Percentiles rank a stretch among this genome's conserved stretches.
Evolutionary conservation across 108 stramenopile genomes (phyloP).

Genomic region (Tribonema minus): DNA sequence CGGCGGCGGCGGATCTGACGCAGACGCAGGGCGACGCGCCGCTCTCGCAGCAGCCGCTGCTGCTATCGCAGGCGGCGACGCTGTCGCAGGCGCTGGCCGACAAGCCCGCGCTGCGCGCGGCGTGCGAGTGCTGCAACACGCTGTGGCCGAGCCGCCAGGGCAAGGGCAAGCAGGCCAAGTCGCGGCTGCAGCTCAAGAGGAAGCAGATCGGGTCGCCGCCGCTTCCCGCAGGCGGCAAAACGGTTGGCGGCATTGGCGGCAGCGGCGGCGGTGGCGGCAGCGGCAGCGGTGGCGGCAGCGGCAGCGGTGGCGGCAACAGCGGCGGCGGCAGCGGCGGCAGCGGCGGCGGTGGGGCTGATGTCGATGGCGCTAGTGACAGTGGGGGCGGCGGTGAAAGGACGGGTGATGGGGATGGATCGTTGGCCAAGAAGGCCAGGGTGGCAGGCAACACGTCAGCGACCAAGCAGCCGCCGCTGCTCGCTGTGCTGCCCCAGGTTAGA

Average conservation of each 20-base stretch:
- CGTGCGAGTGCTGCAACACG: not conserved
- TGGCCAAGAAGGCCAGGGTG: no score
- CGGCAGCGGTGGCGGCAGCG: not conserved
- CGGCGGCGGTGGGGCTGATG: no score
- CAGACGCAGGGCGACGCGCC: not conserved
- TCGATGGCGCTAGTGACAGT: no score
- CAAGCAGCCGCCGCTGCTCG: no score
- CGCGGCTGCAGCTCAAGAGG: not conserved
- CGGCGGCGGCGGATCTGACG: not conserved
- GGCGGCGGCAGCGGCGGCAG: not conserved
- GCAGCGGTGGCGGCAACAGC: not conserved
- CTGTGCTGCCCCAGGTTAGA: no score
- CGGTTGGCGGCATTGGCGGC: not conserved
- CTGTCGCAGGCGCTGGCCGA: not conserved
- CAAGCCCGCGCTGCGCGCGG: not conserved
- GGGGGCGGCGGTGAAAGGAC: no score
- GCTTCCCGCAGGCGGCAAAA: not conserved
- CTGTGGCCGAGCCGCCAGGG: not conserved
- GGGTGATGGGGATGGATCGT: no score
- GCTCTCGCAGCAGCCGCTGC: no score
- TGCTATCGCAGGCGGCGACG: not conserved
- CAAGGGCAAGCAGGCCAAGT: not conserved
- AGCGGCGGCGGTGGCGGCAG: not conserved
- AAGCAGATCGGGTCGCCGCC: not conserved
- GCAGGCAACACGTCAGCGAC: no score